A percentile compares a stretch with the other conserved stretches of the same genome.
Evolutionary conservation across 2,329 filamentous ascomycete species (phyloP).

Genomic region (Alternaria atra): DNA sequence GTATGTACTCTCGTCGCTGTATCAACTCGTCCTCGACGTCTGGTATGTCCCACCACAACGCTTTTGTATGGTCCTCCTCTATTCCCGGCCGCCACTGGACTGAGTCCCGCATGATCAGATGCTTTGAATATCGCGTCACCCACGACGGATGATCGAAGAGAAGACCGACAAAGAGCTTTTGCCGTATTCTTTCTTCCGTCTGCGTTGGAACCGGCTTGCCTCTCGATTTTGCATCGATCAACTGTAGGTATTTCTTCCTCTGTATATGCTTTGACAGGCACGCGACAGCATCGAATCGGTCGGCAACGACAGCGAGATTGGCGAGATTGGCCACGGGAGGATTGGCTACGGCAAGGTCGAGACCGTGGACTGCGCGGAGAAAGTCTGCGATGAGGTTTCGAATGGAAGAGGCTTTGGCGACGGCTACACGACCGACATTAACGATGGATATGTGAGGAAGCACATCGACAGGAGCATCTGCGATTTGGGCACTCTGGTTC

Average conservation of each 20-base stretch:
- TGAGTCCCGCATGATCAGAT: slow-evolving; percentile 73
- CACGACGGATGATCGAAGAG: slow-evolving; percentile 69
- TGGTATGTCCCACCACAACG: slow-evolving; percentile 78
- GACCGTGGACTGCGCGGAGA: slow-evolving; percentile 70
- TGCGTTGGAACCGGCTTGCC: slow-evolving; percentile 51
- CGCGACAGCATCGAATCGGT: slow-evolving; percentile 73
- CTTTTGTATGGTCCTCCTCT: slow-evolving; percentile 52
- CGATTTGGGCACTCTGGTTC: slow-evolving; percentile 57
- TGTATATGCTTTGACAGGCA: slow-evolving; percentile 65
- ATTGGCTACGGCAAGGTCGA: slow-evolving; percentile 53
- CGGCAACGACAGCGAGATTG: slow-evolving; percentile 74
- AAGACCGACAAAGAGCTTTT: slow-evolving; percentile 74
- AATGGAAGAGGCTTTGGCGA: slow-evolving; percentile 67
- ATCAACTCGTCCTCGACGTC: slow-evolving; percentile 76
- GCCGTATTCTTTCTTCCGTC: slow-evolving; percentile 72
- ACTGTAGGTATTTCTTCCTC: slow-evolving; percentile 53
- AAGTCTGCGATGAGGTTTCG: slow-evolving; percentile 73
- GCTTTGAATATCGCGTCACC: slow-evolving; percentile 69
- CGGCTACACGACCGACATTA: slow-evolving; percentile 75
- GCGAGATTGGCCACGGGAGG: slow-evolving; percentile 69
- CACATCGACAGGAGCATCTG: slow-evolving; percentile 59
- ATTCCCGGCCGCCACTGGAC: slow-evolving; percentile 60
- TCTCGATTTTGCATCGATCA: slow-evolving; percentile 56
- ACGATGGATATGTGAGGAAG: slow-evolving; percentile 72
- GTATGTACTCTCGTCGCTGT: slow-evolving; percentile 70